Base-by-base conservation (phyloP, 2,329 filamentous ascomycete genomes). In the Ophiostoma populinum region DNA sequence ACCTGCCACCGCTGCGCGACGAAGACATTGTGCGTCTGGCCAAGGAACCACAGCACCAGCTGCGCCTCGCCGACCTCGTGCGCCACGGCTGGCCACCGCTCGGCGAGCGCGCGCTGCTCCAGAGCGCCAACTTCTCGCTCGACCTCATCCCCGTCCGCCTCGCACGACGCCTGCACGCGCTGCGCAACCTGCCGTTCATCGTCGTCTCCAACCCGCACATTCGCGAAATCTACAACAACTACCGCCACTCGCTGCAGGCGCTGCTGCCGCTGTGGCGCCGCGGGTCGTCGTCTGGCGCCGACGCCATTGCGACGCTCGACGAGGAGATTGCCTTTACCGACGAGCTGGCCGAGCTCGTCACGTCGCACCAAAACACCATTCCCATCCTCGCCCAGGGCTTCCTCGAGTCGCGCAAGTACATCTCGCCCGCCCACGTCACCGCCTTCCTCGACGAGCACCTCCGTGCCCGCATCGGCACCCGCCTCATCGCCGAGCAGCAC, bases 191-290 rank as follows among this genome's bases (percentile, higher is more conserved):
- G 7, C 90, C 90, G 0, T 98, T 87, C 56, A 95, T 98, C 44
- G 87, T 98, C 37, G 90, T 98, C 18, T 86, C 87, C n/a, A 95
- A 98, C 52, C 82, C 85, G 1, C 83, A 94, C 52, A 85, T 98
- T 46, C 80, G 78, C 18, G 77, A 79, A 48, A 98, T 98, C 44
- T 93, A 95, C 63, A 76, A 81, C 56, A 95, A 94, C 57, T 98
- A 98, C 55, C 65, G 92, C 29, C 86, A 94, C 56, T 93, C 85
- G 3, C 63, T 98, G 15, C 87, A 81, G 2, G 92, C 85, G 1
- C 66, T 98, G 12, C 69, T 95, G 4, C 86, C 87, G 5, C 94
- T 87, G 60, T 49, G 80, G 50, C 63, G 67, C 38, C 66, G 68
- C 16, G 20, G n/a, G n/a, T n/a, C n/a, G n/a, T n/a, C n/a, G n/a